phyloP scores from a whole-genome alignment of 768 basidiomycete species.

The Boletus bicolor region DNA sequence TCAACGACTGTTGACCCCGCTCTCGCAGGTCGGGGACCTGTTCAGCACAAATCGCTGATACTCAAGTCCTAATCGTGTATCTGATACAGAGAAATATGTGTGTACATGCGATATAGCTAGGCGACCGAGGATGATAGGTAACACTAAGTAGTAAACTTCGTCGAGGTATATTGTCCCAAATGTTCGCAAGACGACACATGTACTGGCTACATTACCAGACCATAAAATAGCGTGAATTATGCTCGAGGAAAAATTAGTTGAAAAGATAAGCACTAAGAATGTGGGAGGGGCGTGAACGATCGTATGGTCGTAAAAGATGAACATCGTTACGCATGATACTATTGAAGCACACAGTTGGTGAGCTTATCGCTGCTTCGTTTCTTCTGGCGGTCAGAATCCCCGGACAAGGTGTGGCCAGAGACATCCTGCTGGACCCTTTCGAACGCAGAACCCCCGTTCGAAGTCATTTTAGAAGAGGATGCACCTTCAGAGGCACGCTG shows the following conservation, averaged over 20 bases:
- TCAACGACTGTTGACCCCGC: background rate
- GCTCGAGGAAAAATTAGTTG: background rate
- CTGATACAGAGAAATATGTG: conserved; percentile 14
- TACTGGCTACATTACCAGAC: conserved; percentile 16
- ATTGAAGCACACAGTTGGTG: conserved; percentile 28
- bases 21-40: background rate
- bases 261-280: background rate
- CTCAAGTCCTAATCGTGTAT: conserved; percentile 1
- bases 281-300: background rate
- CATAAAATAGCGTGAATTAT: conserved; percentile 17
- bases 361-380: conserved; percentile 29
- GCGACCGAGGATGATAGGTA: background rate
- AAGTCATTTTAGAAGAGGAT: conserved; percentile 13
- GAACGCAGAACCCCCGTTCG: conserved; percentile 3
- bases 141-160: background rate
- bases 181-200: conserved; percentile 5
- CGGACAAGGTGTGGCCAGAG: conserved; percentile 1
- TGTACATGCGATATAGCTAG: conserved; percentile 1
- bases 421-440: conserved; percentile 11
- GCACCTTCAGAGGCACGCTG: conserved; percentile 22
- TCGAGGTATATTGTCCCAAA: conserved; percentile 9
- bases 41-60: background rate
- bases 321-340: background rate
- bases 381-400: conserved; percentile 24
- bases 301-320: background rate